Percentiles rank a stretch among this genome's conserved stretches.
Evolutionary conservation across 768 basidiomycete species (phyloP).

Genomic region (Amyloporia xantha): DNA sequence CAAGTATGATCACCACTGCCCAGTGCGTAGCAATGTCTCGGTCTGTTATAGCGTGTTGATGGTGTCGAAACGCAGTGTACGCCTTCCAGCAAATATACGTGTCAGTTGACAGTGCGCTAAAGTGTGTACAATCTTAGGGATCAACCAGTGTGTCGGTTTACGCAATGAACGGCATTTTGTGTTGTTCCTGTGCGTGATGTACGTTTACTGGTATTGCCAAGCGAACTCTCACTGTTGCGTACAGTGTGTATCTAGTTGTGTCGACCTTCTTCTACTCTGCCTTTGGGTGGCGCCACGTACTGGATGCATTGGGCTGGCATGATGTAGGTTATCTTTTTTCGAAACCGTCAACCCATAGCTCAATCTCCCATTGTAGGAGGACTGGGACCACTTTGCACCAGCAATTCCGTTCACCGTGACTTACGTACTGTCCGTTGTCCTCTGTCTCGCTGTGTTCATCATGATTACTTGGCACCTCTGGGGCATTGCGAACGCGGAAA

Average conservation of each 20-base stretch:
- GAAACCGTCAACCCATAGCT: constrained; percentile 5
- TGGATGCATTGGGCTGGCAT: constrained; percentile 50
- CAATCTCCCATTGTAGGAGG: constrained; percentile 13
- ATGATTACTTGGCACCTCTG: constrained; percentile 74
- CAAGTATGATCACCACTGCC: constrained; percentile 90
- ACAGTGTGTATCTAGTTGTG: constrained; percentile 75
- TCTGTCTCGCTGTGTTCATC: constrained; percentile 66
- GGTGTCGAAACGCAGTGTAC: too few species aligned
- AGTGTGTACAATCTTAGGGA: constrained; percentile 46
- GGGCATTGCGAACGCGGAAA: constrained; percentile 70
- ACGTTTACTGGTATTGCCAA: neutral
- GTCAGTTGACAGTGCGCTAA: too few species aligned
- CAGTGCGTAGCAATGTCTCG: too few species aligned
- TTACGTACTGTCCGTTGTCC: constrained; percentile 69
- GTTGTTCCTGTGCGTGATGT: constrained; percentile 72
- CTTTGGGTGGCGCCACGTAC: constrained; percentile 57
- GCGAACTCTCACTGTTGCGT: neutral
- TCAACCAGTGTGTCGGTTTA: constrained; percentile 95
- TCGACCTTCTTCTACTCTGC: constrained; percentile 53
- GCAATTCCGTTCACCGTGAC: constrained; percentile 61
- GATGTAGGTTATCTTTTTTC: constrained; percentile 27
- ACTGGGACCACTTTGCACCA: constrained; percentile 43
- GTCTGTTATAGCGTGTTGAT: too few species aligned
- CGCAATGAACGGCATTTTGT: constrained; percentile 96
- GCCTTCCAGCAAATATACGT: too few species aligned